Base-by-base conservation (phyloP, 1,284 basidiomycete genomes). In the Ceratobasidium sp. region DNA sequence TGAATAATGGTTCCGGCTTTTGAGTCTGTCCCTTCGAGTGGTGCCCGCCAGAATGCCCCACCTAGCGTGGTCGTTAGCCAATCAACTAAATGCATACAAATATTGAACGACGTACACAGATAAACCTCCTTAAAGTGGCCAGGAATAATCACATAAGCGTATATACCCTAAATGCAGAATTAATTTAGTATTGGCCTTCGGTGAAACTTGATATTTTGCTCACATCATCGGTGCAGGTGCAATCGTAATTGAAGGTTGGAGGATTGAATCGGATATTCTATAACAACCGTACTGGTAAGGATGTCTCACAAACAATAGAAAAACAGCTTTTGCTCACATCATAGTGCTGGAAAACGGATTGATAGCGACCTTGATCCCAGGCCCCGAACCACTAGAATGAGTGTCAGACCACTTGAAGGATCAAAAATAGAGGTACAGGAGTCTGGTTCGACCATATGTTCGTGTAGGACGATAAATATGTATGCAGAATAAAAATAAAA, bases 11-110 rank as follows among this genome's bases (percentile, higher is more conserved):
- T 73, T 14, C 72, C 73, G 23, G 72, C 71, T 52, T 71, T 72
- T 46, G 73, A 74, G 62, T 74, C 71, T 16, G 73, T 74, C 18
- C 73, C 73, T 28, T 59, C 50, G 8, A 61, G 18, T 16, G 71
- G 71, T 45, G 73, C 73, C 21, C 43, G 62, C 73, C 73, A 74
- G 34, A 74, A 74, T 34, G 72, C 72, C 12, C 64, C 64, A 28
- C 73, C 67, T 71, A 34, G 30, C 8, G 45, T 39, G 23, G 34
- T 16, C 9, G 34, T 36, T 60, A 45, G 57, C 39, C n/a, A n/a
- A n/a, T n/a, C n/a, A 32, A 50, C 21, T 18, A 34, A 36, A 46
- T 50, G 43, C 18, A 26, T 62, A 21, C 43, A 50, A 21, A 34
- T 16, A 32, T 2, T 26, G n/a, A n/a, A 18, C 21, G 18, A 59